Conservation (phyloP, 208 protist species). For the Naegleria fowleri region DNA sequence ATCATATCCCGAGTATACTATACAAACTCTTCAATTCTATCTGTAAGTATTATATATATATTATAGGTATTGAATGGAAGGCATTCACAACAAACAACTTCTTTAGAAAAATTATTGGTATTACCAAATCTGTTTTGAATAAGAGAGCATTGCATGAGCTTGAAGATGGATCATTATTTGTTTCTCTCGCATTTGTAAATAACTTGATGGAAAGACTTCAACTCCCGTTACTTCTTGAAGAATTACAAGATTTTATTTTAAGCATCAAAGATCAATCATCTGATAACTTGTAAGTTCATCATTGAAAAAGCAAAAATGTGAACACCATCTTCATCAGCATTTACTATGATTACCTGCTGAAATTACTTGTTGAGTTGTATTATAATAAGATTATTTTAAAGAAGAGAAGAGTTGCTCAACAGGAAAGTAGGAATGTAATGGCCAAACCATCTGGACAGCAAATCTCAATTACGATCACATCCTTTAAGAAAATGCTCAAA, state of each 20-base stretch:
- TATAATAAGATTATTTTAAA: not conserved
- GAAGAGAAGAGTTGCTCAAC: not conserved
- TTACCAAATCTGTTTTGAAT: not conserved
- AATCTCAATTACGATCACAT: not conserved
- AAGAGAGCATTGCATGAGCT: slow-evolving; percentile 1
- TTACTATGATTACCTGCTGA: not conserved
- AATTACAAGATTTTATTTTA: not conserved
- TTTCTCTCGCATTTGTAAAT: not conserved
- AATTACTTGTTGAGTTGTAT: not conserved
- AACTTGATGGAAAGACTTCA: not conserved
- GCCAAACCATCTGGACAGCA: not conserved
- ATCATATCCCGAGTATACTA: not conserved
- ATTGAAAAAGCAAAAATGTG: no score
- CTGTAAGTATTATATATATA: not conserved
- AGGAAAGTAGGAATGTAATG: no score
- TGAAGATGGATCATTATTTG: slow-evolving; percentile 6
- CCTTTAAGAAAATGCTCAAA: not conserved
- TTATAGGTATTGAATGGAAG: not conserved
- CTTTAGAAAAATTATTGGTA: not conserved
- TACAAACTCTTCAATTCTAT: slow-evolving; percentile 15
- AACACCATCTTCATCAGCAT: no score
- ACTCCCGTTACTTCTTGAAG: not conserved
- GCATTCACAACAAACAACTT: no score
- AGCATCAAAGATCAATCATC: not conserved
- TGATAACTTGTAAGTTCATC: slow-evolving; percentile 11